Percentiles rank a stretch among this genome's conserved stretches.
These are phyloP conservation scores for Phytophthora vignae DNA, from an alignment of 352 stramenopile species.

Conservation along the genomic window DNA sequence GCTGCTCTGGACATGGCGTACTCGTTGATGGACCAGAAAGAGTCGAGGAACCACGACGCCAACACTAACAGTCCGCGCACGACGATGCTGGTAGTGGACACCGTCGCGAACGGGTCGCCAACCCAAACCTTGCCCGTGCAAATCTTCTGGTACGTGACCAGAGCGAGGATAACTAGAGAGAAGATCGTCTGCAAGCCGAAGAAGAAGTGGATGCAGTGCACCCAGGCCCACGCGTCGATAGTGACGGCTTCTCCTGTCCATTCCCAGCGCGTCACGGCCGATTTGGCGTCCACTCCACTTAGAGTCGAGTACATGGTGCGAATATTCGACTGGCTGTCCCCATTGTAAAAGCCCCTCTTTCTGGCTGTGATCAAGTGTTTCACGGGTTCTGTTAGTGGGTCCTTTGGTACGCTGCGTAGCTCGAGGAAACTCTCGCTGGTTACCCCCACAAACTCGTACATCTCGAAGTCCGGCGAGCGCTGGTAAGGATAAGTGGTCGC, in stretches of 20 bases:
- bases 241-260: conserved; percentile 24
- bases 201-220: conserved; percentile 43
- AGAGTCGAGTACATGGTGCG: conserved; percentile 22
- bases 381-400: conserved; percentile 12
- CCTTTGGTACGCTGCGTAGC: conserved; percentile 19
- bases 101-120: conserved; percentile 44
- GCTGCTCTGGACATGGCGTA: conserved; percentile 29
- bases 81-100: conserved; percentile 30
- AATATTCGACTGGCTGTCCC: conserved; percentile 35
- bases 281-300: neutral
- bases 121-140: conserved; percentile 44
- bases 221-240: conserved; percentile 41
- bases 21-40: conserved; percentile 41
- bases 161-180: conserved; percentile 30
- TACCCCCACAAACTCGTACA: conserved; percentile 25
- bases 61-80: conserved; percentile 27
- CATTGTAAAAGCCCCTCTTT: conserved; percentile 38
- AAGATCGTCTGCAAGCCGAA: conserved; percentile 32
- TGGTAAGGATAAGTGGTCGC: conserved; percentile 40
- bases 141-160: conserved; percentile 37
- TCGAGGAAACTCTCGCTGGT: conserved; percentile 21
- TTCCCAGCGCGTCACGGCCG: conserved; percentile 13
- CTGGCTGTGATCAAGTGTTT: conserved; percentile 33
- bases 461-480: conserved; percentile 31
- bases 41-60: conserved; percentile 30